Percentiles rank a stretch among this genome's conserved stretches.
These are phyloP conservation scores for Arthrobotrys entomopaga DNA, from an alignment of 2,329 filamentous ascomycete genomes.

Conservation along the genomic window DNA sequence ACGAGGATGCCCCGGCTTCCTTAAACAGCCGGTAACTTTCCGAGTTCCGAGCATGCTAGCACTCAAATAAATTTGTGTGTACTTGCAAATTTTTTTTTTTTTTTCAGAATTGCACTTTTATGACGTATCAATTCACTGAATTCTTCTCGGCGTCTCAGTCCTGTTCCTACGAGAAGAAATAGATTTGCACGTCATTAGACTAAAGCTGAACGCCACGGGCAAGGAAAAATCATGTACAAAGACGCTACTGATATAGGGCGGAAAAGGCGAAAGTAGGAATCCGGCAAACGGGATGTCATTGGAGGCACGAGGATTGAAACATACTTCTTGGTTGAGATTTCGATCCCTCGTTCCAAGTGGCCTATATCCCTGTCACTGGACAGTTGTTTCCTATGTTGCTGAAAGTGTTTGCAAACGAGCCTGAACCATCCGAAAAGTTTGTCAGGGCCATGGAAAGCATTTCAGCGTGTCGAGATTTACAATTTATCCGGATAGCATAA, in stretches of 20 bases:
- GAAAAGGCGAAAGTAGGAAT: conserved; percentile 32
- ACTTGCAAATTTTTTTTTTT: conserved; percentile 27
- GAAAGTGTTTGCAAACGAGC: conserved; percentile 22
- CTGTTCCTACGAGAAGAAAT: conserved; percentile 28
- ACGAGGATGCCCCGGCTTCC: conserved; percentile 54
- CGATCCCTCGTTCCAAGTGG: conserved; percentile 46
- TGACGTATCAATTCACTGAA: conserved; percentile 40
- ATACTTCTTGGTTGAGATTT: conserved; percentile 51
- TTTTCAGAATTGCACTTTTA: conserved; percentile 31
- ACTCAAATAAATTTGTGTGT: conserved; percentile 39
- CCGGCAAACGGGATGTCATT: conserved; percentile 11
- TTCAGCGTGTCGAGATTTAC: conserved; percentile 3
- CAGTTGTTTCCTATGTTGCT: conserved; percentile 47
- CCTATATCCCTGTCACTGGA: conserved; percentile 47
- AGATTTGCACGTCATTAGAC: conserved; percentile 18
- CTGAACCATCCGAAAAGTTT: conserved; percentile 17
- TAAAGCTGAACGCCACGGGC: conserved; percentile 24
- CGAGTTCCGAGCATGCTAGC: conserved; percentile 53
- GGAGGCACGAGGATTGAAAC: conserved; percentile 37
- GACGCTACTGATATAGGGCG: conserved; percentile 41
- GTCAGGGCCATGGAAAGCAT: too few relatives aligned
- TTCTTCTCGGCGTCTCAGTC: conserved; percentile 29
- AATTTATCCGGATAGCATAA: conserved; percentile 33
- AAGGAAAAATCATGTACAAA: conserved; percentile 22
- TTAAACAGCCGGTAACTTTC: conserved; percentile 55